Evolutionary conservation across 2,329 filamentous ascomycete genomes (phyloP).

Genomic region (Teratosphaeria gauchensis): DNA sequence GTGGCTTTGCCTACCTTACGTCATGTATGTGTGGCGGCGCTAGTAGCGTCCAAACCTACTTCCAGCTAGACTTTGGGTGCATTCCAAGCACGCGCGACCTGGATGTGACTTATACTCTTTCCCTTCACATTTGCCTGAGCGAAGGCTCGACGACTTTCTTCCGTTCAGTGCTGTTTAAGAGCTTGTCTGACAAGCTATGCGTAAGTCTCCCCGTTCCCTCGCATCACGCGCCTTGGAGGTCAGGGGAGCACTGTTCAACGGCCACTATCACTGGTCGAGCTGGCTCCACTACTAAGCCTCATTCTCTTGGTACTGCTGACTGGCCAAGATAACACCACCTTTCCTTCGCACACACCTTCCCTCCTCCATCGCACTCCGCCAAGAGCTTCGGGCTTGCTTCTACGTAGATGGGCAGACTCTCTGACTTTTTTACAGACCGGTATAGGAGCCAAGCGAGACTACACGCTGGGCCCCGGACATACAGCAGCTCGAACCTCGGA

Average conservation of each 20-base stretch:
- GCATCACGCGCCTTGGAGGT: neutral
- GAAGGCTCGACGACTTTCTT: neutral
- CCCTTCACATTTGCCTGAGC: neutral
- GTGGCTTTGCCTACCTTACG: too few species aligned
- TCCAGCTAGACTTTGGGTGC: neutral
- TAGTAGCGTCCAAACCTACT: neutral
- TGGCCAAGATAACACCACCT: neutral
- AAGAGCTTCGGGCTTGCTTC: neutral
- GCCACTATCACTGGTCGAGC: neutral
- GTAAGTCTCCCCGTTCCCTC: neutral
- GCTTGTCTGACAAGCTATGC: neutral
- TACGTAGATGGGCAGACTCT: constrained; percentile 45
- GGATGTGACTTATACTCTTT: neutral
- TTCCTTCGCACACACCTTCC: neutral
- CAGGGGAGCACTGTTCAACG: neutral
- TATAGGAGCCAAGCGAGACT: constrained; percentile 41
- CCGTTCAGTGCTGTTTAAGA: neutral
- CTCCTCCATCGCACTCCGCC: neutral
- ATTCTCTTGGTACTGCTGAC: neutral
- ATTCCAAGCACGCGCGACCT: neutral
- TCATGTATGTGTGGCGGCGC: too few species aligned
- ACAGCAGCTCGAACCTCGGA: constrained; percentile 9
- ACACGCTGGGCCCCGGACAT: constrained; percentile 19
- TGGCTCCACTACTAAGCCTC: neutral
- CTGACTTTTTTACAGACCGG: constrained; percentile 43